Evolutionary conservation across 495 filamentous ascomycete genomes (phyloP).

Genomic region (Pseudevernia furfuracea): DNA sequence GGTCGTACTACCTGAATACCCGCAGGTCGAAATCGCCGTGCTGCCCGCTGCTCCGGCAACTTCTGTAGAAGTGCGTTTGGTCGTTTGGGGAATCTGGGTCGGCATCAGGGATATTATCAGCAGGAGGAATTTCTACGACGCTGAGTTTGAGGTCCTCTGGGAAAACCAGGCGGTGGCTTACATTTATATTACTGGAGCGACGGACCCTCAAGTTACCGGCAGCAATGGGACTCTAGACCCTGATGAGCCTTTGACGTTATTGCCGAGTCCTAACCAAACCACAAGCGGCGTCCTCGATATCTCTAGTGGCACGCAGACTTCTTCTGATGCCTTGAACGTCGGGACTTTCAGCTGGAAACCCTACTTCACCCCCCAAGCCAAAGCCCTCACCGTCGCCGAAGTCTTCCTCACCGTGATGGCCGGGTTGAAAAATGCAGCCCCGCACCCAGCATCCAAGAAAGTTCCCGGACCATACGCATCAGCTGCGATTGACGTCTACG

Average conservation of each 20-base stretch:
- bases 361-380: background rate
- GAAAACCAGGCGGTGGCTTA: background rate
- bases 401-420: slow-evolving; percentile 6
- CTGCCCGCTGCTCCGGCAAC: background rate
- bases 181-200: slow-evolving; percentile 1
- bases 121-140: background rate
- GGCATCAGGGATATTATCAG: background rate
- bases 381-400: background rate
- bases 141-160: slow-evolving; percentile 3
- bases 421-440: background rate
- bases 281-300: background rate
- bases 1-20: slow-evolving; percentile 1
- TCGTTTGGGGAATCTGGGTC: background rate
- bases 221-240: background rate
- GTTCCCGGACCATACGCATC: background rate
- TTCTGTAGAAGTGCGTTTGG: slow-evolving; percentile 4
- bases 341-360: background rate
- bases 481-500: background rate
- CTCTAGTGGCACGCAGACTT: background rate
- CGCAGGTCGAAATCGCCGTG: slow-evolving; percentile 5
- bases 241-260: background rate
- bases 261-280: background rate
- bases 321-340: background rate
- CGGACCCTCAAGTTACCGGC: background rate
- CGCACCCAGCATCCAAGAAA: slow-evolving; percentile 1